Base-by-base conservation (phyloP, 2,329 filamentous ascomycete species). In the Diaporthe destruens region DNA sequence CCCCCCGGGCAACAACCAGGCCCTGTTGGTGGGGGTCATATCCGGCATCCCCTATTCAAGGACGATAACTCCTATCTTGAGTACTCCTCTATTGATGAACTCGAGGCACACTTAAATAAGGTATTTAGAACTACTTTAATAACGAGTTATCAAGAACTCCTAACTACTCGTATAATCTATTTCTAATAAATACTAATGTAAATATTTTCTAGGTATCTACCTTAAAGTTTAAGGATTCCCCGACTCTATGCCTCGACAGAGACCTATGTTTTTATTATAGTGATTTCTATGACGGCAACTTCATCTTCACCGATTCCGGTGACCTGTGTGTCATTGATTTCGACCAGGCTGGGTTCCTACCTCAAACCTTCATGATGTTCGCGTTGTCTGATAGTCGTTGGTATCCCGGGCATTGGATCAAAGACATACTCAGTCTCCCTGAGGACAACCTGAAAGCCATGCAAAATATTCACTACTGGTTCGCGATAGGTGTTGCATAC, bases 11-110 rank as follows among this genome's bases (percentile, higher is more conserved):
- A 68, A 47, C 25, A 0, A 25, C 65, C 51, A 2, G 65, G 65
- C 36, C 51, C 65, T 4, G 65, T 68, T 55, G 51, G 65, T 68
- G 65, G 65, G 32, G 65, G 51, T 18, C 18, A 6, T 1, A 68
- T 68, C 29, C 65, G 65, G 25, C 51, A 68, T 47, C 49, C 63
- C 16, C 63, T 67, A 23, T 67, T 67, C 14, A 67, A 67, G 16
- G 23, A 67, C 9, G 34, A 55, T 14, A 55, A 16, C 32, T 67
- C 49, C 5, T 44, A 1, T 3, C 20, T 23, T 23, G 6, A 12
- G 8, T 67, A 67, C 49, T 11, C 34, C 20, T 67, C 49, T 1
- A 6, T 55, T 18, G 9, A 55, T 1, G 49, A 44, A 18, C 63
- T 67, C 2, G 34, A 67, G 63, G 4, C 16, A 6, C 34, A 67